A percentile compares a stretch with the other conserved stretches of the same genome.
Evolutionary conservation across 345 rosid species (phyloP).

Genomic region (Moringa oleifera): DNA sequence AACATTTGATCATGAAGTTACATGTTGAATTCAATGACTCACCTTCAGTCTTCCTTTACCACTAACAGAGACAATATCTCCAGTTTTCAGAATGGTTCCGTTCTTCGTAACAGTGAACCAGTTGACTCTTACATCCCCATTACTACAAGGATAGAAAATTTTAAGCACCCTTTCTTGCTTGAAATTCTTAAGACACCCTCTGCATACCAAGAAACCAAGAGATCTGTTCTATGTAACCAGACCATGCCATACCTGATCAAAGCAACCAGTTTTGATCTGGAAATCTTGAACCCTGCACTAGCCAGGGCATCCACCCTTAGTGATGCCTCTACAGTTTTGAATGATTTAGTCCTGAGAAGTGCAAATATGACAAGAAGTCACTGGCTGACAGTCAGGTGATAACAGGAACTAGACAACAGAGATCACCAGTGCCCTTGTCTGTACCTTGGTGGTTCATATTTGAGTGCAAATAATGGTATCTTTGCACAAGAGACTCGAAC

Average conservation of each 20-base stretch:
- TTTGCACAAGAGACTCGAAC: conserved; percentile 72
- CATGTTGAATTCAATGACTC: background rate
- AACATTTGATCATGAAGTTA: background rate
- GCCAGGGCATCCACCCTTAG: conserved; percentile 90
- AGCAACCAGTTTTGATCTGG: conserved; percentile 75
- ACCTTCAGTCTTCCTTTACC: conserved; percentile 95
- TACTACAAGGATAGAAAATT: conserved; percentile 29
- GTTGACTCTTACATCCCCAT: conserved; percentile 75
- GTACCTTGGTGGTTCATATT: conserved; percentile 87
- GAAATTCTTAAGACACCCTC: too few relatives aligned
- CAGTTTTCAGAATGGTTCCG: conserved; percentile 59
- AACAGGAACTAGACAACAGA: background rate
- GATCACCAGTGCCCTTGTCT: conserved; percentile 2
- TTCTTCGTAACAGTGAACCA: conserved; percentile 76
- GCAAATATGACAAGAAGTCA: conserved; percentile 7
- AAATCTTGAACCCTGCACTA: conserved; percentile 97
- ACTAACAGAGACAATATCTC: conserved; percentile 78
- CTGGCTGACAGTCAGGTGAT: background rate
- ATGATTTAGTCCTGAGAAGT: conserved; percentile 58
- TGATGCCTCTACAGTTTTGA: conserved; percentile 80
- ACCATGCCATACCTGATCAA: conserved; percentile 54
- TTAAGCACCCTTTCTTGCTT: too few relatives aligned
- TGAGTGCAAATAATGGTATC: conserved; percentile 79
- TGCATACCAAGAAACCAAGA: background rate
- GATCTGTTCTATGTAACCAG: background rate